These are phyloP conservation scores for Saccharomycopsis selenospora DNA, from an alignment of 805 yeast genomes.

Conservation along the genomic window DNA sequence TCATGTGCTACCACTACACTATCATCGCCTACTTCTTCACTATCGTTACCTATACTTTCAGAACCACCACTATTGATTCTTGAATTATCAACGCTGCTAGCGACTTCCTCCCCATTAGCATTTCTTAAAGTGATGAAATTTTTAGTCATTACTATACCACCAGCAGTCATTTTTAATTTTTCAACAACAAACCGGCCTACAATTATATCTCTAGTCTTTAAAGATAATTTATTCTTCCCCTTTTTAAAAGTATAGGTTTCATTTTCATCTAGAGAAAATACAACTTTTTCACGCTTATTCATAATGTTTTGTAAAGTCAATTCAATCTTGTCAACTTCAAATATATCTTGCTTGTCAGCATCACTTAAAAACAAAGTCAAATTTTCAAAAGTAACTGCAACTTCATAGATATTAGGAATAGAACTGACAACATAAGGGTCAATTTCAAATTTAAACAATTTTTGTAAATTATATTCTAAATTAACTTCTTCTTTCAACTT, in stretches of 20 bases:
- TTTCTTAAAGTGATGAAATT: slow-evolving; percentile 10
- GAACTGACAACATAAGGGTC: slow-evolving; percentile 33
- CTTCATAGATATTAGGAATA: slow-evolving; percentile 32
- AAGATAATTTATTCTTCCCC: slow-evolving; percentile 11
- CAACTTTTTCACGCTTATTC: slow-evolving; percentile 12
- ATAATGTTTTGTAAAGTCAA: slow-evolving; percentile 18
- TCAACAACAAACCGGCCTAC: slow-evolving; percentile 24
- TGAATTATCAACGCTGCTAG: not conserved
- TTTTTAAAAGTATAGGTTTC: slow-evolving; percentile 6
- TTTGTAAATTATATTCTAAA: slow-evolving; percentile 28
- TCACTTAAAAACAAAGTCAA: slow-evolving; percentile 11
- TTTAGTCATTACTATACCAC: slow-evolving; percentile 24
- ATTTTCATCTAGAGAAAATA: slow-evolving; percentile 4
- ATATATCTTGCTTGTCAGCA: slow-evolving; percentile 8
- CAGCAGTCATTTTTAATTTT: slow-evolving; percentile 22
- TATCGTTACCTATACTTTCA: not conserved
- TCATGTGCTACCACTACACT: not conserved
- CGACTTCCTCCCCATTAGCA: not conserved
- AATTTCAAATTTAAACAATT: slow-evolving; percentile 32
- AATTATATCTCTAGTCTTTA: slow-evolving; percentile 22
- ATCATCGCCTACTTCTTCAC: not conserved
- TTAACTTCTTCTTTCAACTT: slow-evolving; percentile 21
- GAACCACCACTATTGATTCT: not conserved
- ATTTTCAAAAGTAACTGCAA: slow-evolving; percentile 32
- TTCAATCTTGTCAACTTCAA: slow-evolving; percentile 21